Evolutionary conservation across 1,139 yeast genomes (phyloP), one percentile per base, ranked within the genome.

Genomic region (Pichia sp.): DNA sequence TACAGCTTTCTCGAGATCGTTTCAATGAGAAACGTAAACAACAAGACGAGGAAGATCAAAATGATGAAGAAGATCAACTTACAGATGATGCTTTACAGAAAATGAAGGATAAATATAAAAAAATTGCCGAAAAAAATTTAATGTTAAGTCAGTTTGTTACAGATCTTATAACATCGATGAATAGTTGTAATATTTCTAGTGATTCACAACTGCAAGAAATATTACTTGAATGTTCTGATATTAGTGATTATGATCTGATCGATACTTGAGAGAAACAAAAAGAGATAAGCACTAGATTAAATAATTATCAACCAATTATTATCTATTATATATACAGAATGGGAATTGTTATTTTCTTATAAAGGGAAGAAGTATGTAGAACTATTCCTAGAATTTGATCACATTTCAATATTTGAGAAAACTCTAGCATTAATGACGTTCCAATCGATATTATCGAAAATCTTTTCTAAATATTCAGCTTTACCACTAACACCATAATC

Each of bases 401-500:
- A 43, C 43, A 39, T 44, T 32, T 44, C 50, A 37, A 47, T 40
- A 32, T 41, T 43, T 14, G 53, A 49, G 52, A 66, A 72, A 21
- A 72, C 58, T 57, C 95, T 75, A 53, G 67, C 68, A 60, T 79
- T 83, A 39, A 89, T 76, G 40, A 84, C 89, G 46, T 79, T 75
- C 98, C 98, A 91, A 63, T 91, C 78, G 52, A 89, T 74, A 52
- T 85, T 72, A 39, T 79, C 72, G 81, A 95, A 82, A 58, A 84
- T 76, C 43, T 78, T 80, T 47, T 75, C 76, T 55, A 91, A 71
- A 60, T 84, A 91, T 49, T 78, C 75, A 28, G 74, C 71, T 63
- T 79, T 82, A 33, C 94, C 94, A 39, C 66, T 71, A 40, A 85
- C 72, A 24, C 96, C 96, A 62, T 80, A 91, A 61, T 91, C 98